phyloP scores from a whole-genome alignment of 768 basidiomycete genomes.

The Flagelloscypha sp. region DNA sequence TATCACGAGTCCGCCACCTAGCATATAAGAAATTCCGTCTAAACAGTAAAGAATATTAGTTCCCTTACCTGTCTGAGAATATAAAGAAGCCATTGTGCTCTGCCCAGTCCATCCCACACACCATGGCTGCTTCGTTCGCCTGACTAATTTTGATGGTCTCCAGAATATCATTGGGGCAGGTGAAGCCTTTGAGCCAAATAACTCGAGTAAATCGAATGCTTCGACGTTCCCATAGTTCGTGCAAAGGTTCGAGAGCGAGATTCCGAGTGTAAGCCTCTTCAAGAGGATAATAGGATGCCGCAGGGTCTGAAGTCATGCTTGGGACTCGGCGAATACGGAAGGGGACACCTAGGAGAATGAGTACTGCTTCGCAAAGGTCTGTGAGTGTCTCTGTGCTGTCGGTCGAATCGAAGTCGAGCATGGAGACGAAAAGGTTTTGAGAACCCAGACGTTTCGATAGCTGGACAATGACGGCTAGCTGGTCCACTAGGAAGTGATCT shows the following conservation, averaged over 20 bases:
- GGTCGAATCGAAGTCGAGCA: constrained; percentile 93
- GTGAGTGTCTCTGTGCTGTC: constrained; percentile 93
- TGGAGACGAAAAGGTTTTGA: constrained; percentile 88
- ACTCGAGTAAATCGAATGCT: constrained; percentile 83
- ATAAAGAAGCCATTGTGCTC: constrained; percentile 97
- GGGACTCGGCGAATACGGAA: constrained; percentile 90
- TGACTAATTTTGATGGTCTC: constrained; percentile 90
- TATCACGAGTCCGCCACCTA: constrained; percentile 96
- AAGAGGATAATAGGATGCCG: constrained; percentile 87
- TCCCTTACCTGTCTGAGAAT: constrained; percentile 84
- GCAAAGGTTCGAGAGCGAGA: constrained; percentile 82
- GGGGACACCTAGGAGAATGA: constrained; percentile 87
- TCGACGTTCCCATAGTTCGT: constrained; percentile 69
- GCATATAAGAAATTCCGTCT: constrained; percentile 2
- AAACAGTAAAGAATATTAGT: neutral
- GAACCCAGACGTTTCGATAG: constrained; percentile 86
- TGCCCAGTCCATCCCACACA: constrained; percentile 99
- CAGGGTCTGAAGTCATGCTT: constrained; percentile 84
- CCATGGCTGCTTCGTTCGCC: constrained; percentile 92
- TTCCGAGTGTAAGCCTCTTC: constrained; percentile 96
- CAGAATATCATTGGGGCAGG: constrained; percentile 95
- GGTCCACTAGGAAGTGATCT: constrained; percentile 98
- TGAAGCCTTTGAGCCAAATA: constrained; percentile 98
- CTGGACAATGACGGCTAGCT: constrained; percentile 96
- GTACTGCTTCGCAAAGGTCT: constrained; percentile 91